Base-by-base conservation (phyloP, 805 yeast species). In the Ogataea chonburiensis region DNA sequence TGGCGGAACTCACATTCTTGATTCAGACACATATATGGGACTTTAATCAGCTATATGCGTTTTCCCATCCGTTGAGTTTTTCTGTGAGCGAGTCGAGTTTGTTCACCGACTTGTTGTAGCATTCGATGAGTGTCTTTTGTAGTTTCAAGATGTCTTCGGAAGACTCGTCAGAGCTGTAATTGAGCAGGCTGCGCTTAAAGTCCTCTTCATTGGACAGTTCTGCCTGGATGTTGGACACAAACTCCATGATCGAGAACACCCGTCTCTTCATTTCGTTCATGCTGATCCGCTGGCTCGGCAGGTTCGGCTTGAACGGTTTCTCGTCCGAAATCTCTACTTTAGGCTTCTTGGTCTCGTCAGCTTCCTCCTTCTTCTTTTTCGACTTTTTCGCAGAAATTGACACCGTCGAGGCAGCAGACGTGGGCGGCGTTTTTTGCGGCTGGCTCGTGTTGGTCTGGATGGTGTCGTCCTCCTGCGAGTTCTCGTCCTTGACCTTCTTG, bases 221-320 rank as follows among this genome's bases (percentile, higher is more conserved):
- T 43, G 81, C 61, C 58, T 88, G 96, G 2, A 94, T 84, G 35
- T 95, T 71, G 9, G 89, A 86, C 17, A 91, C 74, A 71, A 89
- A 93, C 61, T 93, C 98, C 50, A 91, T 64, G 14, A 91, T 91
- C 1, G 96, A 94, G 3, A 86, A 82, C 2, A 88, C 84, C 41
- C 98, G 73, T 53, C 86, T 79, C 38, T 88, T 75, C 86, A 91
- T 82, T 58, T 91, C 98, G 49, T 75, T 73, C 42, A 89, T 60
- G 3, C 88, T 75, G 3, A 85, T 75, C 37, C 86, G 74, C 14
- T 79, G 79, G 40, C 81, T 81, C 5, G 96, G 97, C 28, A 79
- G 67, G 38, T 96, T 75, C 10, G 98, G 96, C 49, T 78, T 83
- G 30, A 86, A 80, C 2, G 91, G 84, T 56, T 81, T 85, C 43